Conservation (phyloP, 345 rosid genomes). For the Brassica rapa region DNA sequence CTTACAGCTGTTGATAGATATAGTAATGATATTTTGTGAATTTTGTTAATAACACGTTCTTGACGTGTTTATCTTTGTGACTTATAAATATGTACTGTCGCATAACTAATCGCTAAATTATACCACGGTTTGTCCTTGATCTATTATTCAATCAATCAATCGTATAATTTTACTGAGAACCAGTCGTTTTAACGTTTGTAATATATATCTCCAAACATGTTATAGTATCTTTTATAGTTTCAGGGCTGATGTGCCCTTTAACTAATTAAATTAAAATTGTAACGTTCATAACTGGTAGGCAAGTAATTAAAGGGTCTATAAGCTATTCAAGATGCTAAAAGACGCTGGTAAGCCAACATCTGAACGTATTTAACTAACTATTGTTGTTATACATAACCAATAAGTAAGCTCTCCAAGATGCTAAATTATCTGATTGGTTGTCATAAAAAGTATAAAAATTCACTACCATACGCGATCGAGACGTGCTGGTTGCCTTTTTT, state of each 20-base stretch:
- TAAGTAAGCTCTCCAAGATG: background rate
- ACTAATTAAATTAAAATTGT: background rate
- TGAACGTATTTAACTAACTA: background rate
- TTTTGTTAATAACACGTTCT: background rate
- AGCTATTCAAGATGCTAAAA: background rate
- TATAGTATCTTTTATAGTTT: background rate
- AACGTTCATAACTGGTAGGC: background rate
- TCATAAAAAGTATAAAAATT: background rate
- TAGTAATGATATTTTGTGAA: background rate
- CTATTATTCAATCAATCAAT: background rate
- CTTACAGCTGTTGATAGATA: constrained; percentile 9
- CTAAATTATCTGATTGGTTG: background rate
- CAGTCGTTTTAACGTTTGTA: background rate
- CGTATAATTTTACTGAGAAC: background rate
- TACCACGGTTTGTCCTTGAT: background rate
- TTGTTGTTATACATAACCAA: background rate
- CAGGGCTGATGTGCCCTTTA: background rate
- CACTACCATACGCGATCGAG: background rate
- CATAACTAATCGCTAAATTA: background rate
- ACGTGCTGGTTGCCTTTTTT: background rate
- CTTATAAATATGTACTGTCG: background rate
- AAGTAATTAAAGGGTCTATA: background rate
- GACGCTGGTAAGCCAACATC: background rate
- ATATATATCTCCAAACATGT: background rate
- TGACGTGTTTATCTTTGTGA: background rate